Conservation (phyloP, 1,284 basidiomycete genomes). For the Pyrrhoderma noxium region DNA sequence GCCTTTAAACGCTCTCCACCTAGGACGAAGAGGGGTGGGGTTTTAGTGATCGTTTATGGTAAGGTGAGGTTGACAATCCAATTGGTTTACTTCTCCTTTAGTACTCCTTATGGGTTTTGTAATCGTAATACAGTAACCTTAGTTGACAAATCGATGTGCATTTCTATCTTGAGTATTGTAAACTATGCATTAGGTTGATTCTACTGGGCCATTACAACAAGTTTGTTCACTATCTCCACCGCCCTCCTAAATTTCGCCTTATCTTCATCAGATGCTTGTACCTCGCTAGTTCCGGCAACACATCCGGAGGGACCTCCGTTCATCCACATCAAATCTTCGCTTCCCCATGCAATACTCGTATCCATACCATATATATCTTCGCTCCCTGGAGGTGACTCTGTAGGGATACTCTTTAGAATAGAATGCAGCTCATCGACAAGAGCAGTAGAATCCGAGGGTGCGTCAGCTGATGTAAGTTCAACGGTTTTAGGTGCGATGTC, state of each 20-base stretch:
- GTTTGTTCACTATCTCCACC: slow-evolving; percentile 52
- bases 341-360: slow-evolving; percentile 57
- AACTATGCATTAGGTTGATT: too few species aligned
- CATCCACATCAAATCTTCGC: slow-evolving; percentile 49
- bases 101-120: too few species aligned
- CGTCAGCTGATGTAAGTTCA: slow-evolving; percentile 27
- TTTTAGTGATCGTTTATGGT: too few species aligned
- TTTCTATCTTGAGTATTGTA: too few species aligned
- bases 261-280: slow-evolving; percentile 49
- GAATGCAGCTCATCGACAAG: slow-evolving; percentile 48
- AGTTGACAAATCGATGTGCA: too few species aligned
- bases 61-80: too few species aligned
- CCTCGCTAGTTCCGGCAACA: slow-evolving; percentile 39
- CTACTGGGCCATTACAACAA: slow-evolving; percentile 36
- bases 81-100: too few species aligned
- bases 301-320: slow-evolving; percentile 60
- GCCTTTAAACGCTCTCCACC: too few species aligned
- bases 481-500: slow-evolving; percentile 40
- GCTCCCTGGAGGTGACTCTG: slow-evolving; percentile 51
- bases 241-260: slow-evolving; percentile 60
- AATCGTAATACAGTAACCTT: too few species aligned
- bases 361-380: slow-evolving; percentile 66
- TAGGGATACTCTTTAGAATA: slow-evolving; percentile 51
- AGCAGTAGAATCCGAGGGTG: slow-evolving; percentile 18
- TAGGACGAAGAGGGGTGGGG: too few species aligned